Conservation (phyloP, 805 yeast species). For the Clavispora fructus region DNA sequence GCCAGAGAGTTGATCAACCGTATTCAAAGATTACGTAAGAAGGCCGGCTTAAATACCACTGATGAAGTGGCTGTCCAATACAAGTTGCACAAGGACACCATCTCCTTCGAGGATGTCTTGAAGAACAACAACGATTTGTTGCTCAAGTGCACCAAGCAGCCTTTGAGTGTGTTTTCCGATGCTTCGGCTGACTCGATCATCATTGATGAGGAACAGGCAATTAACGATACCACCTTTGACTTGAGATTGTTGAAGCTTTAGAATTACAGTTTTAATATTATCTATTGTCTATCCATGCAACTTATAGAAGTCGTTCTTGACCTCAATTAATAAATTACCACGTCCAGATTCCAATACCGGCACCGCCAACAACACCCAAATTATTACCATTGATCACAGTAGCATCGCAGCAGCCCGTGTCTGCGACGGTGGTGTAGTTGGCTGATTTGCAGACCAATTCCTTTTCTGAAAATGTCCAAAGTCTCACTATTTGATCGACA, state of each 20-base stretch:
- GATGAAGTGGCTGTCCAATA: conserved; percentile 92
- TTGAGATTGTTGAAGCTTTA: conserved; percentile 71
- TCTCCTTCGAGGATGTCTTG: conserved; percentile 58
- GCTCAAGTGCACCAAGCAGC: conserved; percentile 69
- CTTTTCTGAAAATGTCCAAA: conserved; percentile 47
- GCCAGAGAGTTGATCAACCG: conserved; percentile 97
- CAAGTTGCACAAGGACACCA: conserved; percentile 58
- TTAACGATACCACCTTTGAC: conserved; percentile 70
- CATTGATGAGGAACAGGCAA: conserved; percentile 79
- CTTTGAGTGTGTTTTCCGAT: conserved; percentile 46
- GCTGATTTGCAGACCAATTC: conserved; percentile 28
- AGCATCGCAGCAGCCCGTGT: conserved; percentile 70
- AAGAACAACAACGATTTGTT: conserved; percentile 62
- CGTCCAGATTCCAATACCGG: conserved; percentile 63
- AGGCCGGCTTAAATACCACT: conserved; percentile 89
- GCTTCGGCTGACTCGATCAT: conserved; percentile 37
- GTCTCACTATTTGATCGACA: conserved; percentile 73
- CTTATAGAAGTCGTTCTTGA: conserved; percentile 1
- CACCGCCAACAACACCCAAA: conserved; percentile 64
- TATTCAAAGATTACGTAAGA: conserved; percentile 95
- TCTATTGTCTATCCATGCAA: not conserved
- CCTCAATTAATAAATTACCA: conserved; percentile 2
- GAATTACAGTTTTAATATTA: not conserved
- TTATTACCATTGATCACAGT: conserved; percentile 20
- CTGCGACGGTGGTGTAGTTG: conserved; percentile 78